Conservation (phyloP, 768 basidiomycete genomes). For the Cubamyces sp. region DNA sequence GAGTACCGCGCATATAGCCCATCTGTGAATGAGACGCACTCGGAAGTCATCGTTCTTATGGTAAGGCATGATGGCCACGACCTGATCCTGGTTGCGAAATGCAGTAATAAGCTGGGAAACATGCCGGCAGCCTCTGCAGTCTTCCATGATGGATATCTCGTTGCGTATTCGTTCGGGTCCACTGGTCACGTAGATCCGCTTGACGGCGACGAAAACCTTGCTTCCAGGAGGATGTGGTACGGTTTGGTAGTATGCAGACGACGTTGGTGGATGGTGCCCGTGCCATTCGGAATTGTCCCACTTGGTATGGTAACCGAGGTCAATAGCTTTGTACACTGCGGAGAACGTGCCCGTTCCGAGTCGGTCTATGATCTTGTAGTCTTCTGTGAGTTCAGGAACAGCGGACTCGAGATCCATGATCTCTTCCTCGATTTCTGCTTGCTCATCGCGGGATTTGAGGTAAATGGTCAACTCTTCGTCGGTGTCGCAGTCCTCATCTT, state of each 20-base stretch:
- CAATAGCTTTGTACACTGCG: conserved; percentile 97
- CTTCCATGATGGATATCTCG: conserved; percentile 89
- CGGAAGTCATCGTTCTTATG: conserved; percentile 92
- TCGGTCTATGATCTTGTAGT: conserved; percentile 85
- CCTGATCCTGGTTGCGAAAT: conserved; percentile 88
- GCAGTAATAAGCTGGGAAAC: conserved; percentile 94
- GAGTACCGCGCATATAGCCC: conserved; percentile 26
- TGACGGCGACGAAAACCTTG: conserved; percentile 87
- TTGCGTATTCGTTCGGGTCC: conserved; percentile 91
- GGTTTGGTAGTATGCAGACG: conserved; percentile 70
- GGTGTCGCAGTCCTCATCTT: conserved; percentile 43
- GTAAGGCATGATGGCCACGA: conserved; percentile 93
- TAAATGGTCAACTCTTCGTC: conserved; percentile 67
- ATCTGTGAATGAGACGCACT: conserved; percentile 47
- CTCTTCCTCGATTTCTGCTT: conserved; percentile 73
- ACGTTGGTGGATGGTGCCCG: conserved; percentile 61
- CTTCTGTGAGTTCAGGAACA: conserved; percentile 64
- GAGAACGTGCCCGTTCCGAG: conserved; percentile 98
- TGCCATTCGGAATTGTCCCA: conserved; percentile 81
- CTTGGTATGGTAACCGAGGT: conserved; percentile 71
- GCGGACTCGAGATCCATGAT: conserved; percentile 69
- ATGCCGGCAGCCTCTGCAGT: conserved; percentile 82
- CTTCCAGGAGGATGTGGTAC: conserved; percentile 42
- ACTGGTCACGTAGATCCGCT: conserved; percentile 96
- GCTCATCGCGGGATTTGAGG: conserved; percentile 67